phyloP scores from a whole-genome alignment of 2,329 filamentous ascomycete species.

The Volutella citrinella region DNA sequence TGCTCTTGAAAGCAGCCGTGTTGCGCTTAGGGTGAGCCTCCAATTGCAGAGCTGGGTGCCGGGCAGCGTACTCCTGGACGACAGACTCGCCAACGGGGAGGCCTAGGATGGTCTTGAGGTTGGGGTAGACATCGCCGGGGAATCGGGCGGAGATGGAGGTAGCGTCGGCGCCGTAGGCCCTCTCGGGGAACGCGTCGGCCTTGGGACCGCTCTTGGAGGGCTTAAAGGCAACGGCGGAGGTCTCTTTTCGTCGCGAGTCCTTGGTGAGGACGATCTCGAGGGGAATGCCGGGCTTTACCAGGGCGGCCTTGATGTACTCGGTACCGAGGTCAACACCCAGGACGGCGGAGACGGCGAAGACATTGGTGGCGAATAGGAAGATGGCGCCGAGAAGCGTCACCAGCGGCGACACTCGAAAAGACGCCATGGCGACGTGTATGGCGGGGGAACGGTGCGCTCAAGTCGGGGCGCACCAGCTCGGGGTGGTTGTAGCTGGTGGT shows the following conservation, averaged over 20 bases:
- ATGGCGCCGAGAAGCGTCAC: conserved; percentile 37
- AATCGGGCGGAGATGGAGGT: conserved; percentile 83
- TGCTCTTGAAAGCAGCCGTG: conserved; percentile 81
- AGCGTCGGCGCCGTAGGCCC: conserved; percentile 89
- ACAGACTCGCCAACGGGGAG: conserved; percentile 59
- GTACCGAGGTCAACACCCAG: conserved; percentile 93
- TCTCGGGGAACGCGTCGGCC: conserved; percentile 73
- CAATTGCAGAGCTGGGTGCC: conserved; percentile 77
- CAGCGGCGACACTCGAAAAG: conserved; percentile 33
- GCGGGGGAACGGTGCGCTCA: conserved; percentile 22
- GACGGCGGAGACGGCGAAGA: conserved; percentile 65
- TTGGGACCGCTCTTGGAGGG: conserved; percentile 65
- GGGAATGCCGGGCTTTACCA: conserved; percentile 95
- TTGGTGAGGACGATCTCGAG: conserved; percentile 98
- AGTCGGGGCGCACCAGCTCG: conserved; percentile 18
- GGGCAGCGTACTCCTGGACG: conserved; percentile 66
- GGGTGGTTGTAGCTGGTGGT: conserved; percentile 9
- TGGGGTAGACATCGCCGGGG: conserved; percentile 90
- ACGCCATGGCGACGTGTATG: conserved; percentile 31
- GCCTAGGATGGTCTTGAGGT: conserved; percentile 88
- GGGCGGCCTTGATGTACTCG: conserved; percentile 91
- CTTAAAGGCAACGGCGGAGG: conserved; percentile 89
- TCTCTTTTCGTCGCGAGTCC: conserved; percentile 95
- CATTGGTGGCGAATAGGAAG: conserved; percentile 39
- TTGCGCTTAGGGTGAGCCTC: conserved; percentile 57